Conservation (phyloP, 2,329 filamentous ascomycete genomes). For the Septoria petroselini region DNA sequence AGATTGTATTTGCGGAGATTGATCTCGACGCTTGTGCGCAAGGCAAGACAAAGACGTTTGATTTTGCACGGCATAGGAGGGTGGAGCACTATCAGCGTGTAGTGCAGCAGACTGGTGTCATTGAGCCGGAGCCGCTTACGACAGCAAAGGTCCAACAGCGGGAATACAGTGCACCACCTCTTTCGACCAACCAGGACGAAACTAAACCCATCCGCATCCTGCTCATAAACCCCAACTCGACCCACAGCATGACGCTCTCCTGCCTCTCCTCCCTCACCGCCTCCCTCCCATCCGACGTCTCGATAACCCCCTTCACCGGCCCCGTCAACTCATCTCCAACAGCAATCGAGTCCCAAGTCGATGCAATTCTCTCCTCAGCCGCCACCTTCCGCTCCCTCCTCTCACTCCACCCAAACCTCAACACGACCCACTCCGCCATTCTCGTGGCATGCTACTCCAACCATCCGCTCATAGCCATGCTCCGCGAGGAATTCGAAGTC, state of each 20-base stretch:
- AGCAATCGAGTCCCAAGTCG: slow-evolving; percentile 52
- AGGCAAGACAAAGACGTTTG: slow-evolving; percentile 46
- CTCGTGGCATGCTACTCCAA: slow-evolving; percentile 52
- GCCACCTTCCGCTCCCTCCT: slow-evolving; percentile 48
- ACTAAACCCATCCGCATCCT: slow-evolving; percentile 41
- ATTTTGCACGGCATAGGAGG: slow-evolving; percentile 44
- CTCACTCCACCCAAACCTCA: slow-evolving; percentile 40
- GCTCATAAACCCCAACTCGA: slow-evolving; percentile 51
- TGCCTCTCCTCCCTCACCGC: slow-evolving; percentile 46
- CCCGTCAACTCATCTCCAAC: slow-evolving; percentile 47
- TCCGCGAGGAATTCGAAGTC: slow-evolving; percentile 47
- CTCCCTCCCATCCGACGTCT: slow-evolving; percentile 49
- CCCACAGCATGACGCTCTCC: slow-evolving; percentile 47
- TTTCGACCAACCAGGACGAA: too few species aligned
- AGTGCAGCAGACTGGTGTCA: slow-evolving; percentile 36
- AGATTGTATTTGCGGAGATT: slow-evolving; percentile 50
- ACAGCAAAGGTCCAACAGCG: too few species aligned
- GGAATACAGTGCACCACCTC: too few species aligned
- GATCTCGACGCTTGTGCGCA: slow-evolving; percentile 47
- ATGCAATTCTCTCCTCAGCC: slow-evolving; percentile 52
- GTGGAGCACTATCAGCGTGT: slow-evolving; percentile 41
- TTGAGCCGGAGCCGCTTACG: slow-evolving; percentile 28
- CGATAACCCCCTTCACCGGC: slow-evolving; percentile 51
- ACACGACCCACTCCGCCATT: slow-evolving; percentile 44
- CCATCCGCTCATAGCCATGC: slow-evolving; percentile 47